These are phyloP conservation scores for Hamamelis virginiana DNA, from an alignment of 164 flowering plant genomes.

Conservation along the genomic window DNA sequence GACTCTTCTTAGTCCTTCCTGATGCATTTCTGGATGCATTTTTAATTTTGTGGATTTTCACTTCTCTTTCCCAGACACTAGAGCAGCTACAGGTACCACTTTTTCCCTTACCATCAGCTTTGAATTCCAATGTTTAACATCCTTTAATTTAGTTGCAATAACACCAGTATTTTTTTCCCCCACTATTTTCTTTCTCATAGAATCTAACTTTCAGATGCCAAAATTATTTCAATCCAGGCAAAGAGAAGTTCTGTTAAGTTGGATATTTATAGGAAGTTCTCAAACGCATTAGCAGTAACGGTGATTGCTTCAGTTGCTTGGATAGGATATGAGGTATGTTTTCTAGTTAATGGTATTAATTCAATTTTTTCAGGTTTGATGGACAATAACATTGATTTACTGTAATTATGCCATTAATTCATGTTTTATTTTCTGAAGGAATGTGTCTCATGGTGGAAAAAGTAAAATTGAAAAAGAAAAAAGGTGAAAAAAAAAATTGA, in stretches of 20 bases:
- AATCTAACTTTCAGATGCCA: background rate
- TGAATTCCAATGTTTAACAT: background rate
- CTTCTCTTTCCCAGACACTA: conserved; percentile 85
- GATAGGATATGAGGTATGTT: conserved; percentile 86
- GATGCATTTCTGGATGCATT: conserved; percentile 88
- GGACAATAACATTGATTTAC: background rate
- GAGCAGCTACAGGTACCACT: conserved; percentile 86
- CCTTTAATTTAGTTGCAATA: too few species aligned
- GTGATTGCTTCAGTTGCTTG: conserved; percentile 89
- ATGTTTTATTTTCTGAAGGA: background rate
- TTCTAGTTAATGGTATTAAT: background rate
- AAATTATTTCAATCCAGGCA: conserved; percentile 40
- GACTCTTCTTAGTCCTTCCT: conserved; percentile 85
- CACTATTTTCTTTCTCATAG: conserved; percentile 1
- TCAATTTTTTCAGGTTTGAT: background rate
- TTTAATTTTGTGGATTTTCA: conserved; percentile 89
- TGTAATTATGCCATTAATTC: background rate
- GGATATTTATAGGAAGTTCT: conserved; percentile 87
- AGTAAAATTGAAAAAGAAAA: too few species aligned
- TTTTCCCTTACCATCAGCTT: conserved; percentile 5
- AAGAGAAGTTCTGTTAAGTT: conserved; percentile 80
- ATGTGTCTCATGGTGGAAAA: background rate
- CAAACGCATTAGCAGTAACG: conserved; percentile 75
- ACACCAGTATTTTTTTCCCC: too few species aligned
- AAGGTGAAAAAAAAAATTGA: background rate